Evolutionary conservation across 108 stramenopile genomes (phyloP).

Genomic region (Nitzschia palea): DNA sequence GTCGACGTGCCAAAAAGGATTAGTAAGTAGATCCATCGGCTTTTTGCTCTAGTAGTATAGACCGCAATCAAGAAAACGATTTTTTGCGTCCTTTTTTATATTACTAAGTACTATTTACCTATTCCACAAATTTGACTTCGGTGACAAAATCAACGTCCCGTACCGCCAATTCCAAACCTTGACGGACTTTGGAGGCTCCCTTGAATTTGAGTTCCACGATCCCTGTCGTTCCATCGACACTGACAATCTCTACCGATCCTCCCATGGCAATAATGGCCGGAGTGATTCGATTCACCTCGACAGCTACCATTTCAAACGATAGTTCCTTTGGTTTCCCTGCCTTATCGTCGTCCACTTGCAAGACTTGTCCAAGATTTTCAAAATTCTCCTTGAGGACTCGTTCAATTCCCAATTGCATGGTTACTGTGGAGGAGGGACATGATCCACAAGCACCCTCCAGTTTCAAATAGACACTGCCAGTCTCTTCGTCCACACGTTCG

Average conservation of each 20-base stretch:
- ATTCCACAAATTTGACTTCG: constrained; percentile 66
- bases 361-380: constrained; percentile 74
- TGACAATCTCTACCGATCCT: constrained; percentile 60
- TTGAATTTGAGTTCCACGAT: constrained; percentile 73
- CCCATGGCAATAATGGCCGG: constrained; percentile 87
- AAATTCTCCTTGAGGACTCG: constrained; percentile 92
- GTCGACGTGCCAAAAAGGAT: constrained; percentile 25
- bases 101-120: neutral
- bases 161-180: constrained; percentile 82
- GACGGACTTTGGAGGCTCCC: constrained; percentile 71
- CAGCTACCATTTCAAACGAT: constrained; percentile 59
- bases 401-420: constrained; percentile 99
- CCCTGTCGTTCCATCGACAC: constrained; percentile 62
- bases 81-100: neutral
- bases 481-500: constrained; percentile 69
- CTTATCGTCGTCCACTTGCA: constrained; percentile 63
- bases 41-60: too few species aligned
- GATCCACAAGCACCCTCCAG: constrained; percentile 94
- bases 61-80: too few species aligned
- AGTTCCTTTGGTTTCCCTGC: constrained; percentile 48
- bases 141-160: constrained; percentile 79
- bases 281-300: constrained; percentile 67
- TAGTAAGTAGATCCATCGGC: too few species aligned
- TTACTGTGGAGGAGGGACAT: constrained; percentile 83
- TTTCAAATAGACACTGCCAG: constrained; percentile 69